Base-by-base conservation (phyloP, 495 filamentous ascomycete genomes). In the Aspergillus leporis region DNA sequence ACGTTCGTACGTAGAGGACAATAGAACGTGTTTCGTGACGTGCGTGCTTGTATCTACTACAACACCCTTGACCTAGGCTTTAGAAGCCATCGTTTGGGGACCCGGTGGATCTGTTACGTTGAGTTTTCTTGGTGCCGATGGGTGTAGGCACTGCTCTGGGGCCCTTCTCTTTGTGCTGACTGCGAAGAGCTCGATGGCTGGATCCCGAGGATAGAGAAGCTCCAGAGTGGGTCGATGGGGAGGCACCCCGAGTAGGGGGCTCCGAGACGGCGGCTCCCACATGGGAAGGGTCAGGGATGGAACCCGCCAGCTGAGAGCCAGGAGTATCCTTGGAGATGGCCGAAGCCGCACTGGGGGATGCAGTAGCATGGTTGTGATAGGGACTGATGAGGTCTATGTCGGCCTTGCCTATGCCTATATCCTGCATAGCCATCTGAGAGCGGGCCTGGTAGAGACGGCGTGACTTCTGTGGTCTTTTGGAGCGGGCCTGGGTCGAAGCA, bases 381-480 rank as follows among this genome's bases (percentile, higher is more conserved):
- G 47, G 51, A 36, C 53, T 52, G 46, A 60, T 49, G 16, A 59
- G n/a, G 13, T 59, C 62, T 2, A 34, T 8, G 1, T 59, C 56
- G 19, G 41, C 18, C 12, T 58, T 47, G 4, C 62, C 60, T 18
- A 25, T 25, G 21, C 36, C 51, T 19, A 28, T 13, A 1, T 61
- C 49, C 2, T 43, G 41, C 25, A 47, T 41, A 14, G 47, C 31
- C 19, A 43, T 34, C 38, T 63, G 62, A 7, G 63, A 55, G 4
- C 65, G 64, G 5, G 61, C 52, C 50, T 68, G 57, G 49, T 66
- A 70, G 48, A 70, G 45, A 31, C 63, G 63, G 22, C 68, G 68
- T n/a, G 65, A 64, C 47, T 54, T 66, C 31, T 56, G 58, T 0
- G 38, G 22, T 23, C 54, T 66, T 56, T 53, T 66, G 50, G 58